These are phyloP conservation scores for Emericellopsis cladophorae DNA, from an alignment of 2,329 filamentous ascomycete species.

Conservation along the genomic window DNA sequence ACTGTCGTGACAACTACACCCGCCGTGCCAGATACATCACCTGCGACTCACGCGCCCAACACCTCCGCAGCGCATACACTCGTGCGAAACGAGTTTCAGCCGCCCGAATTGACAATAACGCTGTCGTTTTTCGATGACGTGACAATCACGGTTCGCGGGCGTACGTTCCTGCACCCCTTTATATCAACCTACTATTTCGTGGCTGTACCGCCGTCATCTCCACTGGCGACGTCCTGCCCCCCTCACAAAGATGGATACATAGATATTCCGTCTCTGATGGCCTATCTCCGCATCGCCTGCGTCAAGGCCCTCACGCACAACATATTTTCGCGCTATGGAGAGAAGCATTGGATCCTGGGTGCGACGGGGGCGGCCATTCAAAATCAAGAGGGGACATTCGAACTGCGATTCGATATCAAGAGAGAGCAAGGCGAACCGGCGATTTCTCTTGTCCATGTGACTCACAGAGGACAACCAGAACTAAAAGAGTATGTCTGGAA, in stretches of 20 bases:
- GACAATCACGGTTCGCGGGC: constrained; percentile 28
- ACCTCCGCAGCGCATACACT: constrained; percentile 29
- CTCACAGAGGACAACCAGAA: too few relatives aligned
- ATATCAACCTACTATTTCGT: constrained; percentile 32
- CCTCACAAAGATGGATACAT: constrained; percentile 32
- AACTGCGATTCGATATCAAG: too few relatives aligned
- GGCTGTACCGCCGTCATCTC: constrained; percentile 20
- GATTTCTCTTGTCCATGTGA: too few relatives aligned
- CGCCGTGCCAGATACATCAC: constrained; percentile 17
- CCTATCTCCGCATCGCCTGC: constrained; percentile 24
- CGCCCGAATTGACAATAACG: constrained; percentile 26
- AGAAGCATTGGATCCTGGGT: too few relatives aligned
- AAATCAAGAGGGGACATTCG: too few relatives aligned
- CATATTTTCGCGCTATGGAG: too few relatives aligned
- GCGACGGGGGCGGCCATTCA: too few relatives aligned
- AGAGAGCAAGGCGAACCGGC: too few relatives aligned
- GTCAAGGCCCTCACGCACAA: too few relatives aligned
- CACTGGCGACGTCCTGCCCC: constrained; percentile 24
- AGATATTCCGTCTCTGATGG: constrained; percentile 26
- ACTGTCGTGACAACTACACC: constrained; percentile 19
- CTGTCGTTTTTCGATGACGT: constrained; percentile 30
- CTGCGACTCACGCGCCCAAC: constrained; percentile 14
- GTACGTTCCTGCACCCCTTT: constrained; percentile 28
- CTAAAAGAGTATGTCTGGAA: too few relatives aligned
- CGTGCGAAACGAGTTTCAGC: constrained; percentile 27